Evolutionary conservation across 2,329 filamentous ascomycete species (phyloP).

Genomic region (Westerdykella ornata): DNA sequence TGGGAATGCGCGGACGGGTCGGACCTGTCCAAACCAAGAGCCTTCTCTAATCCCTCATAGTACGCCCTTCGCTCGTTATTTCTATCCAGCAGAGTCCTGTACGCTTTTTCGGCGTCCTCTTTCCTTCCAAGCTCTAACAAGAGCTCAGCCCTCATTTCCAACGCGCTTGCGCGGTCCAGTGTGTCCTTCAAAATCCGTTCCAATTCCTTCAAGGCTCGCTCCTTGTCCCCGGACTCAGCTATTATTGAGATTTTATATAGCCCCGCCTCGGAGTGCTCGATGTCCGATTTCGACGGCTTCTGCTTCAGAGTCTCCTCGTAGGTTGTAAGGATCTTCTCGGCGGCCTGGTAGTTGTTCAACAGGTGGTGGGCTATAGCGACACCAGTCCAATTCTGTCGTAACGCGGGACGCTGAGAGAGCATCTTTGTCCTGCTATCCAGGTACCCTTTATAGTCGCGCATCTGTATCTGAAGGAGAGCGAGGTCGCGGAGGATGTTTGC

Average conservation of each 20-base stretch:
- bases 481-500: constrained; percentile 90
- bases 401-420: constrained; percentile 72
- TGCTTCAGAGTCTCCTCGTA: constrained; percentile 91
- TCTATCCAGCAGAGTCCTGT: constrained; percentile 71
- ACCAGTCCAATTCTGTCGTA: constrained; percentile 96
- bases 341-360: constrained; percentile 73
- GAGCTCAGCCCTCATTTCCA: constrained; percentile 83
- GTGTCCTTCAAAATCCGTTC: constrained; percentile 69
- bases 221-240: constrained; percentile 75
- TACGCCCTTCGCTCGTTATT: constrained; percentile 85
- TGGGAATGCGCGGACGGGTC: constrained; percentile 62
- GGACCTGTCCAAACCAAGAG: constrained; percentile 56
- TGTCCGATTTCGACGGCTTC: constrained; percentile 66
- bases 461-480: constrained; percentile 88
- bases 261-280: constrained; percentile 88
- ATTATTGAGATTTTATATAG: constrained; percentile 96
- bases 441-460: constrained; percentile 91
- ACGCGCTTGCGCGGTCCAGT: constrained; percentile 73
- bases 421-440: constrained; percentile 82
- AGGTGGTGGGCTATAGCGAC: constrained; percentile 89
- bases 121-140: constrained; percentile 68
- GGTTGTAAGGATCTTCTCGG: constrained; percentile 82
- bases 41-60: constrained; percentile 69
- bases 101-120: constrained; percentile 75
- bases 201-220: constrained; percentile 80